Evolutionary conservation across 2,329 filamentous ascomycete species (phyloP), one percentile per base, ranked within the genome.

Genomic region (Colletotrichum sp.): DNA sequence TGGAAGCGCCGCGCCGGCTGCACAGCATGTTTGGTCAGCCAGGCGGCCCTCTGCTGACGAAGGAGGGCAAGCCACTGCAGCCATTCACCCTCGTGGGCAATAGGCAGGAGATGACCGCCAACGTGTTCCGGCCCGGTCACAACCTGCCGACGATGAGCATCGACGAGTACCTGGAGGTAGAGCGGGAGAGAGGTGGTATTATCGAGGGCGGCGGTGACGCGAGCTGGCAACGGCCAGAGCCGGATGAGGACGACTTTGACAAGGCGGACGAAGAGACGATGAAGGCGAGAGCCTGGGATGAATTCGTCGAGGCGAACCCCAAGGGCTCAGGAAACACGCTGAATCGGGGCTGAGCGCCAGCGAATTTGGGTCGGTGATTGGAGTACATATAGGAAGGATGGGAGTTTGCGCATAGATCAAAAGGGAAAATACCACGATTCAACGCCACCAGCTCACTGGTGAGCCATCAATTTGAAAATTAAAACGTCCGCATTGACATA

Each of bases 141-240:
- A 98, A 95, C 85, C 87, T 99, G 75, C 97, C 97, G 1, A 99
- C 97, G 5, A 99, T 99, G 97, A 95, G 92, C 2, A 98, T 99
- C 77, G 97, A 99, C 80, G 97, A 99, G 86, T 99, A 99, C 82
- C 88, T 99, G 18, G 97, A 98, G 68, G 96, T 99, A 84, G 97
- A 99, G 87, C 91, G 91, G 81, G 90, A 91, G 79, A 89, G 95
- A 77, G 97, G 97, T 18, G 95, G 95, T 24, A 96, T 99, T 75
- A 95, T 99, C 71, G 94, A 98, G 82, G 97, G 96, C 44, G 96
- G 96, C 34, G 96, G 96, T 22, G 94, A 95, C 80, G 92, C 93
- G 78, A 94, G 93, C 79, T 92, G 90, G 18, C 86, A 92, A 30
- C 89, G 89, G 78, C 91, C 93, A 3, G 93, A 95, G 83, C 91